Base-by-base conservation (phyloP, 169 alveolate genomes). In the Plasmodium ovale region DNA sequence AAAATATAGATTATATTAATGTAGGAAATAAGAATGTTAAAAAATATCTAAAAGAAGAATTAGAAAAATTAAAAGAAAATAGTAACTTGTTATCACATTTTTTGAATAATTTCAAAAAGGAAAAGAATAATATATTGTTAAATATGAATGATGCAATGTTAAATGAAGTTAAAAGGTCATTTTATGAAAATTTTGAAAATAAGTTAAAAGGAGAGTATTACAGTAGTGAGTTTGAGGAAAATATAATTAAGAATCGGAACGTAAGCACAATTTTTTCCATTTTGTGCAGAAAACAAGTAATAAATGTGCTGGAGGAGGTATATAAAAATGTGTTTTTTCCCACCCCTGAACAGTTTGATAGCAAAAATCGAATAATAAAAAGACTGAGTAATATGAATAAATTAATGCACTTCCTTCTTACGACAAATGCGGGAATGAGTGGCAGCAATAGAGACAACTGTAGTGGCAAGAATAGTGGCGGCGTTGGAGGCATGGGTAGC, bases 51-150 rank as follows among this genome's bases (percentile, higher is more conserved):
- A 82, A 65, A 31, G 68, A 59, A 44, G 90, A 82, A 65, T 65
- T 82, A 12, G 90, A 64, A 31, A 82, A 82, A 69, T 49, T 82
- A 64, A 82, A 59, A 53, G 82, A 82, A 23, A 82, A 82, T 33
- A 69, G 23, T 44, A 53, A 69, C 29, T 31, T 82, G 10, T 10
- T 64, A 58, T 49, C 19, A 39, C 47, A 51, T 3, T 82, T 29
- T 69, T 69, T 82, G 23, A 59, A 29, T 16, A 31, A 56, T 27
- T 37, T 25, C 51, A 56, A 82, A 23, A 67, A 64, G 10, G 82
- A 82, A 44, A 70, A 51, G 25, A 82, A 82, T 51, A 59, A 44
- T 37, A 65, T 51, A 25, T 58, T 82, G 16, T 14, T 65, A 21
- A 82, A 59, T 82, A 51, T 37, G 60, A 58, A 42, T 29, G 70